A percentile compares a stretch with the other conserved stretches of the same genome.
These are phyloP conservation scores for Mortierella sp. DNA, from an alignment of 371 early-diverging fungal genomes.

Conservation along the genomic window DNA sequence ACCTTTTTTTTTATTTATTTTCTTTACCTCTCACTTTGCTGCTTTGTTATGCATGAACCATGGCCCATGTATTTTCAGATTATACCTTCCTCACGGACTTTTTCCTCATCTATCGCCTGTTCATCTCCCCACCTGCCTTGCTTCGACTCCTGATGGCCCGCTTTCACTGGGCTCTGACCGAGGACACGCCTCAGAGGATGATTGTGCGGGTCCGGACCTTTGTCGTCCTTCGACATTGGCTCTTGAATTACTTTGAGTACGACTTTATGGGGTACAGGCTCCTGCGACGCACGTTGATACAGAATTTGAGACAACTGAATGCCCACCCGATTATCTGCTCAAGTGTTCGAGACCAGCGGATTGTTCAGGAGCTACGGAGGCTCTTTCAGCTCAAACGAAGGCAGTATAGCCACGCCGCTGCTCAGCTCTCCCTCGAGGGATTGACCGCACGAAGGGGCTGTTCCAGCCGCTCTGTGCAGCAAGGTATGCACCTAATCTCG, in stretches of 20 bases:
- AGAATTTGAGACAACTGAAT: conserved; percentile 62
- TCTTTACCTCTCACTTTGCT: conserved; percentile 9
- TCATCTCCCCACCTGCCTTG: conserved; percentile 70
- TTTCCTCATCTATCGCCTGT: conserved; percentile 77
- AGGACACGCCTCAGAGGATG: conserved; percentile 67
- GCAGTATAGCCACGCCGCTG: conserved; percentile 23
- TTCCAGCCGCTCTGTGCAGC: conserved; percentile 1
- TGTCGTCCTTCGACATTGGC: conserved; percentile 78
- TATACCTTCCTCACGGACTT: conserved; percentile 81
- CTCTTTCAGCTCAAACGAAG: conserved; percentile 35
- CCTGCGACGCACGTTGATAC: conserved; percentile 61
- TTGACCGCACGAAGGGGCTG: background rate
- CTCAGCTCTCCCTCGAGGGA: conserved; percentile 29
- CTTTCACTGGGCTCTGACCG: conserved; percentile 71
- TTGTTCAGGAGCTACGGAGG: conserved; percentile 62
- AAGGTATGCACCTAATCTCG: background rate
- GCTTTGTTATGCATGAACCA: conserved; percentile 8
- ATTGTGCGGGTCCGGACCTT: conserved; percentile 78
- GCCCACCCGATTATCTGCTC: conserved; percentile 60
- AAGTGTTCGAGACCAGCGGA: conserved; percentile 67
- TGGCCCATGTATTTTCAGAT: conserved; percentile 56
- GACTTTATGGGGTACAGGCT: conserved; percentile 70
- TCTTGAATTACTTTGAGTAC: conserved; percentile 74
- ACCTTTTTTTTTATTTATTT: conserved; percentile 17
- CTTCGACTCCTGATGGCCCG: conserved; percentile 71